phyloP scores from a whole-genome alignment of 1,284 basidiomycete species.

The Cutaneotrichosporon sp. region DNA sequence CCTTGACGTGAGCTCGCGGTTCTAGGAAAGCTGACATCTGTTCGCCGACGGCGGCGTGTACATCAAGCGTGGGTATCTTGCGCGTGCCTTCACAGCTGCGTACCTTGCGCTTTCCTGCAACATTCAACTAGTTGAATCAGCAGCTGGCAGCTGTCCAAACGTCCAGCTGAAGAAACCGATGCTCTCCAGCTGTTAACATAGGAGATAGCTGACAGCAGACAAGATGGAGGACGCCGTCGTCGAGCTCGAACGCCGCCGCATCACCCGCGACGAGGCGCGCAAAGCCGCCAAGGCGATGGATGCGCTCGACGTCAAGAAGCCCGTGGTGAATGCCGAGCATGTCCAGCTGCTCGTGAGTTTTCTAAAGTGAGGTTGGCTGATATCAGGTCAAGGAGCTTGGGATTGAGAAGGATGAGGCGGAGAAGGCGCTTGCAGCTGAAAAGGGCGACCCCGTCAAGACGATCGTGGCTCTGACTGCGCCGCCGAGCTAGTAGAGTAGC shows the following conservation, averaged over 20 bases:
- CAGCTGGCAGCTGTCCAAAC: not conserved
- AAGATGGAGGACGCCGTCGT: conserved; percentile 46
- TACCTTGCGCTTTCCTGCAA: too few species aligned
- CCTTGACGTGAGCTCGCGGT: conserved; percentile 35
- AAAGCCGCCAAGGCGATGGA: conserved; percentile 48
- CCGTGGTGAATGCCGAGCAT: conserved; percentile 33
- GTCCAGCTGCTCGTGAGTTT: conserved; percentile 45
- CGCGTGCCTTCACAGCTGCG: not conserved
- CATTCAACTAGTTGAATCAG: too few species aligned
- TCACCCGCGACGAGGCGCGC: conserved; percentile 41
- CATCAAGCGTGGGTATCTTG: conserved; percentile 39
- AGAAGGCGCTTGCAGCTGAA: conserved; percentile 35
- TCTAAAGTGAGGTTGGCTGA: not conserved
- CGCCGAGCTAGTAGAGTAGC: not conserved
- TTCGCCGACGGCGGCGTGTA: conserved; percentile 49
- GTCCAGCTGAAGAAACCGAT: too few species aligned
- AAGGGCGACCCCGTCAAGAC: conserved; percentile 45
- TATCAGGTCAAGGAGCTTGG: conserved; percentile 35
- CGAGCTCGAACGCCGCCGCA: conserved; percentile 39
- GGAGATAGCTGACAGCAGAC: conserved; percentile 27
- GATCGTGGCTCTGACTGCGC: conserved; percentile 36
- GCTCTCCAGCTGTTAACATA: too few species aligned
- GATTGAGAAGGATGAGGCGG: conserved; percentile 35
- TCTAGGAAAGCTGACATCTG: conserved; percentile 27
- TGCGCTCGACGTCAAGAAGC: conserved; percentile 35